These are phyloP conservation scores for Acacia melanoxylon DNA, from an alignment of 306 rosid species.

Conservation along the genomic window DNA sequence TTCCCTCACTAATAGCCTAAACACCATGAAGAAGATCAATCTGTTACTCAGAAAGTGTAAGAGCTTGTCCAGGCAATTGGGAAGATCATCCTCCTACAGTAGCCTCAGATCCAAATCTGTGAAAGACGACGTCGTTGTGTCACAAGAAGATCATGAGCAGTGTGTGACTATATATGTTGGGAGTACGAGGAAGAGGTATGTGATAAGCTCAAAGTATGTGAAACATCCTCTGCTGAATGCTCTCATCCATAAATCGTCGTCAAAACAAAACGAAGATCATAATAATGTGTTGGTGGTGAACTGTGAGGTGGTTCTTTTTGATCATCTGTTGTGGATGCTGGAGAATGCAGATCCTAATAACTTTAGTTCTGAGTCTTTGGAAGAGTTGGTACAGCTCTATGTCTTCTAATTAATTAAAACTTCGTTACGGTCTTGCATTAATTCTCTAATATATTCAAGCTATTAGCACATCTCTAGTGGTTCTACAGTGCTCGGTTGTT, in stretches of 20 bases:
- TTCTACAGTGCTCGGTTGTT: neutral
- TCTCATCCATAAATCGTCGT: slow-evolving; percentile 49
- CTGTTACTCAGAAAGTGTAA: slow-evolving; percentile 61
- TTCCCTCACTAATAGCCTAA: neutral
- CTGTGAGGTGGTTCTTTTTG: slow-evolving; percentile 71
- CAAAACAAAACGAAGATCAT: slow-evolving; percentile 19
- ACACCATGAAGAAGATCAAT: slow-evolving; percentile 56
- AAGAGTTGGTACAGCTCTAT: slow-evolving; percentile 64
- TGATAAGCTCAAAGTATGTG: slow-evolving; percentile 50
- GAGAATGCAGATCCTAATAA: slow-evolving; percentile 63
- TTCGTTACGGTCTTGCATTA: neutral
- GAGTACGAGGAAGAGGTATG: slow-evolving; percentile 55
- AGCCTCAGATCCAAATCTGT: slow-evolving; percentile 61
- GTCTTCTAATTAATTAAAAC: slow-evolving; percentile 22
- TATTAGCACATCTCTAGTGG: neutral
- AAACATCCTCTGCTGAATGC: slow-evolving; percentile 60
- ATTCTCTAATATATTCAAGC: neutral
- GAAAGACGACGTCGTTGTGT: slow-evolving; percentile 26
- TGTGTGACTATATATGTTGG: slow-evolving; percentile 51
- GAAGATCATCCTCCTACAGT: slow-evolving; percentile 54
- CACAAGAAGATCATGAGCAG: slow-evolving; percentile 12
- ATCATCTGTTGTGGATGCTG: slow-evolving; percentile 70
- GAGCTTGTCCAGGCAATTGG: slow-evolving; percentile 64
- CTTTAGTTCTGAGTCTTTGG: slow-evolving; percentile 54
- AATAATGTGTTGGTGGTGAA: slow-evolving; percentile 36